phyloP scores from a whole-genome alignment of 805 yeast genomes.

The Kodamaea laetipori region DNA sequence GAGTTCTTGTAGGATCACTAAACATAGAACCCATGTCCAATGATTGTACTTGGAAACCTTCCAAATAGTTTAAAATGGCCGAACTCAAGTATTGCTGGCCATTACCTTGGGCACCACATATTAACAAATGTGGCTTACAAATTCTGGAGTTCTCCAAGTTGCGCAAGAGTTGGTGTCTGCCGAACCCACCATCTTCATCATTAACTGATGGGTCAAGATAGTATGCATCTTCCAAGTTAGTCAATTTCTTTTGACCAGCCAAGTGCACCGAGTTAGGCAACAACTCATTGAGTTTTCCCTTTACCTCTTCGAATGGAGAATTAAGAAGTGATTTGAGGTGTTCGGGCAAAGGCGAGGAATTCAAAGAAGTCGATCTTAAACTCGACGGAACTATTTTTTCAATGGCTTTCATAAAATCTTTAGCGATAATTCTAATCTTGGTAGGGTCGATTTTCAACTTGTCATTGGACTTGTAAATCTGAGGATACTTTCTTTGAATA shows the following conservation, averaged over 20 bases:
- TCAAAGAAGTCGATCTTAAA: constrained; percentile 75
- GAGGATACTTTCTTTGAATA: constrained; percentile 91
- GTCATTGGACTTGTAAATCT: constrained; percentile 75
- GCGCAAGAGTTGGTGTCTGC: constrained; percentile 61
- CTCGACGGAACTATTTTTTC: constrained; percentile 91
- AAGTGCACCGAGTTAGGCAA: constrained; percentile 55
- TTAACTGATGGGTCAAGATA: constrained; percentile 58
- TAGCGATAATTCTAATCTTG: constrained; percentile 69
- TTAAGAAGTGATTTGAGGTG: constrained; percentile 64
- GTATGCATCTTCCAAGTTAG: constrained; percentile 69
- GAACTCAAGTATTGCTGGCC: constrained; percentile 87
- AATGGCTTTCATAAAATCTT: constrained; percentile 83
- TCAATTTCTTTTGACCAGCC: constrained; percentile 44
- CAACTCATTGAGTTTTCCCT: constrained; percentile 51
- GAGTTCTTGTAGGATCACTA: constrained; percentile 76
- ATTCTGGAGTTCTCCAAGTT: constrained; percentile 59
- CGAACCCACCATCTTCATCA: constrained; percentile 66
- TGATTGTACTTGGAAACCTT: constrained; percentile 86
- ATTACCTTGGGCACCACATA: constrained; percentile 73
- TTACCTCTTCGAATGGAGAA: constrained; percentile 49
- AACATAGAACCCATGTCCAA: constrained; percentile 77
- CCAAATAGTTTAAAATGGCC: constrained; percentile 78
- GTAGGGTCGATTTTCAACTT: constrained; percentile 74
- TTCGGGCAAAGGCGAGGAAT: constrained; percentile 78
- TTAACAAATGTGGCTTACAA: constrained; percentile 77